Evolutionary conservation across 805 yeast genomes (phyloP), one percentile per base, ranked within the genome.

Genomic region (Saccharomycodes ludwigii): DNA sequence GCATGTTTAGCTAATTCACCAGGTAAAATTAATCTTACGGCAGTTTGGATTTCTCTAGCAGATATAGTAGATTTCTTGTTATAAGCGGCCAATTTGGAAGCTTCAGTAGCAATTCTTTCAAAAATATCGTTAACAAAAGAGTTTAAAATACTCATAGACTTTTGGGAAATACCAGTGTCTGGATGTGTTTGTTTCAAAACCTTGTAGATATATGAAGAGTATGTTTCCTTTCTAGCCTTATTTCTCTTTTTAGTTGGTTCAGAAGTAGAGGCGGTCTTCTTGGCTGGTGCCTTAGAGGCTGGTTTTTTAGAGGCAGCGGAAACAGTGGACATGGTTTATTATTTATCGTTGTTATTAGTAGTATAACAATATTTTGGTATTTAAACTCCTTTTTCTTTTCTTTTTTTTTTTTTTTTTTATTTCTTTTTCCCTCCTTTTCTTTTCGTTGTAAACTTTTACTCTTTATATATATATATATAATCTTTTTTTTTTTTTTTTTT

Each of bases 1-100:
- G 96, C 95, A 68, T 86, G 96, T 74, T 85, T 85, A 50, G 95
- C 95, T 61, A 86, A 74, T 72, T 86, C 96, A 76, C 96, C 96
- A 50, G 97, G 97, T 54, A 86, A 77, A 66, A 86, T 85, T 58
- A 86, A 77, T 76, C 95, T 83, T 47, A 86, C 96, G 50, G 97
- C 96, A 51, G 96, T 86, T 73, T 86, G 96, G 55, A 86, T 86
- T 71, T 86, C 96, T 72, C 96, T 84, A 41, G 96, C 93, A 47
- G 95, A 84, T 58, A 88, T 86, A 51, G 97, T 86, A 39, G 95
- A 83, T 70, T 85, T 86, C 74, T 85, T 85, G 82, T 86, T 86
- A 80, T 86, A 86, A 58, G 95, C 94, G 66, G 96, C 96, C 55
- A 88, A 77, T 70, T 86, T 88, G 48, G 96, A 86, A 53, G 96